phyloP scores from a whole-genome alignment of 164 flowering plant genomes.

The Cinnamomum chago region DNA sequence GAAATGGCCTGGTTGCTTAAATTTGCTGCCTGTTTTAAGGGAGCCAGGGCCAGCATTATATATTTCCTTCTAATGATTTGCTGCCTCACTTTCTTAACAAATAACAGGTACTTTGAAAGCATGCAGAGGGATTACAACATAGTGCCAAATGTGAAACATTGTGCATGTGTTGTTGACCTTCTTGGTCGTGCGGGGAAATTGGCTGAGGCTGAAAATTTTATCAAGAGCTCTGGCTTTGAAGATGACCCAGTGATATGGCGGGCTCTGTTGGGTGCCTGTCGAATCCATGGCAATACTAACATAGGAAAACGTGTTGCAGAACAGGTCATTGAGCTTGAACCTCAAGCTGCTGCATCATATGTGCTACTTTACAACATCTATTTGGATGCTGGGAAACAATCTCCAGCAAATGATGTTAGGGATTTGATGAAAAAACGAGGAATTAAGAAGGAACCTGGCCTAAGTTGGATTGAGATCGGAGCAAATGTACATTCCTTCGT shows the following conservation, averaged over 20 bases:
- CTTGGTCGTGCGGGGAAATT: slow-evolving; percentile 64
- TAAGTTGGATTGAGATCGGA: slow-evolving; percentile 57
- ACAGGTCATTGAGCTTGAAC: slow-evolving; percentile 55
- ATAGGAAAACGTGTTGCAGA: slow-evolving; percentile 41
- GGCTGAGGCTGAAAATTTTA: slow-evolving; percentile 46
- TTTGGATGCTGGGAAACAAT: slow-evolving; percentile 31
- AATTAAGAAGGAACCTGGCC: slow-evolving; percentile 60
- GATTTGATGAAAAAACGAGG: slow-evolving; percentile 43
- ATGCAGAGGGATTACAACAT: slow-evolving; percentile 40
- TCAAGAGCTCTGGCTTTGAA: slow-evolving; percentile 34
- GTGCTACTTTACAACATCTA: slow-evolving; percentile 58
- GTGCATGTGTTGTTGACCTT: slow-evolving; percentile 52
- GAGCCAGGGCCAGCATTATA: neutral
- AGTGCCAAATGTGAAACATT: slow-evolving; percentile 41
- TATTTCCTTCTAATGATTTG: neutral
- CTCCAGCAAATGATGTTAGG: slow-evolving; percentile 32
- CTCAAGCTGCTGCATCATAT: slow-evolving; percentile 52
- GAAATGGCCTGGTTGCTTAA: neutral
- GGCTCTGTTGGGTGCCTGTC: slow-evolving; percentile 52
- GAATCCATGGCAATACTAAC: slow-evolving; percentile 32
- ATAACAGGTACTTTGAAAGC: slow-evolving; percentile 36
- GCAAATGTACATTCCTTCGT: slow-evolving; percentile 43
- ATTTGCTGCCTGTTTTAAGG: too few relatives aligned
- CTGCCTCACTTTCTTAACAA: slow-evolving; percentile 2
- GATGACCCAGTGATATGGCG: slow-evolving; percentile 54